Base-by-base conservation (phyloP, 1,139 yeast genomes). In the Eremothecium sinecaudum region DNA sequence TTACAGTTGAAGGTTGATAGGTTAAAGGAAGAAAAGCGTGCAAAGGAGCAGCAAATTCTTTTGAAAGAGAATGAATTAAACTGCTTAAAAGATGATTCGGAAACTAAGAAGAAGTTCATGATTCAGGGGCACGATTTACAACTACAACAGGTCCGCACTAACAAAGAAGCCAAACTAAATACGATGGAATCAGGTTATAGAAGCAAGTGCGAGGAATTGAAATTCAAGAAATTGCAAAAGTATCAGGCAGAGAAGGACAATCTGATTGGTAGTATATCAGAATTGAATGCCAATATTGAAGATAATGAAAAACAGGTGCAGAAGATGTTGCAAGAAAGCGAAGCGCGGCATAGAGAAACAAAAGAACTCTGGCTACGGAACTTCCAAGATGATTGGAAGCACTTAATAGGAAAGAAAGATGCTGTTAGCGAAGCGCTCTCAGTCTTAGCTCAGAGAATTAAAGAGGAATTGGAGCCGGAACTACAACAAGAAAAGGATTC, bases 51-150 rank as follows among this genome's bases (percentile, higher is more conserved):
- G 35, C 45, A 51, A 30, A 29, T 53, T 4, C 60, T 57, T 35
- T 58, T 61, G 18, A 65, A 66, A 28, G 52, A 63, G 37, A 65
- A 62, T 48, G 69, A 66, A 35, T 44, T 67, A 7, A 65, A 63
- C 11, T 64, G 61, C 33, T 54, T 61, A 14, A 49, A 62, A 2
- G 61, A 58, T 2, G 64, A 64, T 25, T 15, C 48, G 53, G 38
- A 39, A 37, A 44, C 46, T 7, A 50, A 42, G 30, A 43, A 26
- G 54, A 61, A 23, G 20, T 48, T 44, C 23, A 42, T 69, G 29
- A 51, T 56, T n/a, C 50, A 58, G 24, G 64, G 63, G 24, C 62
- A 53, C 40, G 62, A 62, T 16, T 41, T 65, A 22, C 56, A 63
- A 29, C 42, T 57, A 21, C 53, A 63, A 31, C 59, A 63, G 37